A percentile compares a stretch with the other conserved stretches of the same genome.
Conservation (phyloP, 2,329 filamentous ascomycete species). For the Pseudonectria buxi region DNA sequence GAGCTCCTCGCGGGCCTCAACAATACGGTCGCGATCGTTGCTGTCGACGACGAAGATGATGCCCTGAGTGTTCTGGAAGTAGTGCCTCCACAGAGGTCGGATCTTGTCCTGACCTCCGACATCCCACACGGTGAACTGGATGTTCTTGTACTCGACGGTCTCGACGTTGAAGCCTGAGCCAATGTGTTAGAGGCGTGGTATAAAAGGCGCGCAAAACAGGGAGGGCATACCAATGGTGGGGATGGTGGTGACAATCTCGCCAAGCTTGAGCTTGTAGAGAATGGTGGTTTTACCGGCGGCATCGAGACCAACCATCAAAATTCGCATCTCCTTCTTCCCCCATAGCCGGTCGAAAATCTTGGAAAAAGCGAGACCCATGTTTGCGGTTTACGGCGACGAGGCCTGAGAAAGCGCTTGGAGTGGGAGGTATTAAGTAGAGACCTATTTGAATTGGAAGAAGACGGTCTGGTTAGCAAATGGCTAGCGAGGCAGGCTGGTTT, state of each 20-base stretch:
- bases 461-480: constrained; percentile 2
- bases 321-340: constrained; percentile 99
- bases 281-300: constrained; percentile 99
- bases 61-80: constrained; percentile 99
- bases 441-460: constrained; percentile 13
- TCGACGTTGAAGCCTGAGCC: constrained; percentile 95
- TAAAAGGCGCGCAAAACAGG: constrained; percentile 1
- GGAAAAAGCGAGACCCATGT: constrained; percentile 97
- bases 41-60: constrained; percentile 99
- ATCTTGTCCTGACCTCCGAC: constrained; percentile 99
- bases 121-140: constrained; percentile 99
- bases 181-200: constrained; percentile 14
- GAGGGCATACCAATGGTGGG: constrained; percentile 75
- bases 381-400: constrained; percentile 46
- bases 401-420: constrained; percentile 16
- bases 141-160: constrained; percentile 99
- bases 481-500: too few relatives aligned
- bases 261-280: constrained; percentile 99
- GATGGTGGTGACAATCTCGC: constrained; percentile 98
- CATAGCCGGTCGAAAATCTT: constrained; percentile 94
- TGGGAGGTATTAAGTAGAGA: constrained; percentile 21
- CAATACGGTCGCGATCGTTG: constrained; percentile 96
- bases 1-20: constrained; percentile 93
- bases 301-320: constrained; percentile 99
- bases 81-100: constrained; percentile 97